These are phyloP conservation scores for Cystobasidium tubakii DNA, from an alignment of 768 basidiomycete species.

Conservation along the genomic window DNA sequence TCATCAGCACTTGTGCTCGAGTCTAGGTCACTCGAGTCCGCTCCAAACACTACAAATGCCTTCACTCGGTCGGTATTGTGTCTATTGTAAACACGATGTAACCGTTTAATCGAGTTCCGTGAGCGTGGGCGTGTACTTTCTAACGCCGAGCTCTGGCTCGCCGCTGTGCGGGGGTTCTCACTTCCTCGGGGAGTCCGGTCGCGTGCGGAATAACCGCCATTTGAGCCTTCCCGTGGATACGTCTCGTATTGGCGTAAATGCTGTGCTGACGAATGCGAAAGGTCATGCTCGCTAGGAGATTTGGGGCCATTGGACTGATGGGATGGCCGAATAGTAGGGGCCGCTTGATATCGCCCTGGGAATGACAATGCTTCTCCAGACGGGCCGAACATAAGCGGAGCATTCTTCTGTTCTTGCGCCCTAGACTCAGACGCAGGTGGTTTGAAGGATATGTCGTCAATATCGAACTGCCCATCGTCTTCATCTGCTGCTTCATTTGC, in stretches of 20 bases:
- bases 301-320: neutral
- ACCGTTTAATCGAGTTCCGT: neutral
- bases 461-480: slow-evolving; percentile 60
- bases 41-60: slow-evolving; percentile 34
- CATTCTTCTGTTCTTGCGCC: neutral
- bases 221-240: neutral
- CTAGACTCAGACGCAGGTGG: slow-evolving; percentile 36
- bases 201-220: neutral
- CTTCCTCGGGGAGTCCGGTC: neutral
- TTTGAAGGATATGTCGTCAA: slow-evolving; percentile 78
- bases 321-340: neutral
- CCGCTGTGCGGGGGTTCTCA: neutral
- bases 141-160: neutral
- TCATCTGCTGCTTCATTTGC: slow-evolving; percentile 39
- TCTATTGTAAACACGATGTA: neutral
- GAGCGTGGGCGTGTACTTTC: neutral
- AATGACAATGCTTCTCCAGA: neutral
- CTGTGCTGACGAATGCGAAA: slow-evolving; percentile 3
- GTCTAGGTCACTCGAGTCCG: slow-evolving; percentile 33
- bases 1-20: slow-evolving; percentile 32
- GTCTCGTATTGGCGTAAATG: slow-evolving; percentile 19
- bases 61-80: slow-evolving; percentile 18
- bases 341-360: slow-evolving; percentile 1
- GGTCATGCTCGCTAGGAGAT: neutral
- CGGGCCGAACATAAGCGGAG: neutral